Conservation (phyloP, 805 yeast species). For the Myxozyma neotropica region DNA sequence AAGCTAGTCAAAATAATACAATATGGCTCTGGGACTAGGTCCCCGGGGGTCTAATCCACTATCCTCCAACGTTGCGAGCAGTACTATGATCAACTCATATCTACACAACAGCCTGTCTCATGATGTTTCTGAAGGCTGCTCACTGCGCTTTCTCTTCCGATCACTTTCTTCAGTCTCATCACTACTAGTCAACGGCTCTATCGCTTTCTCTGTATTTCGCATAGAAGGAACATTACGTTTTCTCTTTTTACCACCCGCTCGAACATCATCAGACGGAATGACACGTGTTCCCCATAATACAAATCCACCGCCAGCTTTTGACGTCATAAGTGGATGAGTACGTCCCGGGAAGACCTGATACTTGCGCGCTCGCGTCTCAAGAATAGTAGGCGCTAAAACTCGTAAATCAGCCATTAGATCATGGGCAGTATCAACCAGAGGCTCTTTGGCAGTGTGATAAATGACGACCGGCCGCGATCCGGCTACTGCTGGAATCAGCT, state of each 20-base stretch:
- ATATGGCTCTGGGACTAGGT: too few relatives aligned
- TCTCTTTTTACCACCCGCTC: slow-evolving; percentile 27
- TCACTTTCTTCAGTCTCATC: background rate
- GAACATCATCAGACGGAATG: slow-evolving; percentile 51
- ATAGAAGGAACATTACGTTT: background rate
- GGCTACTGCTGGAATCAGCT: slow-evolving; percentile 62
- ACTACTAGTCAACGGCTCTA: background rate
- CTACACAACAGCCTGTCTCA: too few relatives aligned
- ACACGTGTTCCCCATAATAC: slow-evolving; percentile 78
- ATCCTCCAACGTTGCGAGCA: too few relatives aligned
- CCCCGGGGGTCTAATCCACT: too few relatives aligned
- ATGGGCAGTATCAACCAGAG: slow-evolving; percentile 72
- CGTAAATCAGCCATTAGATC: slow-evolving; percentile 64
- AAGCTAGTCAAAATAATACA: too few relatives aligned
- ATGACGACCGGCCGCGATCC: slow-evolving; percentile 89
- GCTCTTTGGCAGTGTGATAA: slow-evolving; percentile 80
- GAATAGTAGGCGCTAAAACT: slow-evolving; percentile 77
- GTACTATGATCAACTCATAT: too few relatives aligned
- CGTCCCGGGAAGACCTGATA: slow-evolving; percentile 94
- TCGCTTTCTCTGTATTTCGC: background rate
- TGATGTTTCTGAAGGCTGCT: background rate
- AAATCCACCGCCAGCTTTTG: slow-evolving; percentile 90
- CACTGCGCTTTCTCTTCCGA: slow-evolving; percentile 2
- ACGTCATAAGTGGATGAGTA: slow-evolving; percentile 93
- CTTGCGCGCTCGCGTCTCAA: slow-evolving; percentile 78